Evolutionary conservation across 2,329 filamentous ascomycete species (phyloP).

Genomic region (Chaetomium olivaceum): DNA sequence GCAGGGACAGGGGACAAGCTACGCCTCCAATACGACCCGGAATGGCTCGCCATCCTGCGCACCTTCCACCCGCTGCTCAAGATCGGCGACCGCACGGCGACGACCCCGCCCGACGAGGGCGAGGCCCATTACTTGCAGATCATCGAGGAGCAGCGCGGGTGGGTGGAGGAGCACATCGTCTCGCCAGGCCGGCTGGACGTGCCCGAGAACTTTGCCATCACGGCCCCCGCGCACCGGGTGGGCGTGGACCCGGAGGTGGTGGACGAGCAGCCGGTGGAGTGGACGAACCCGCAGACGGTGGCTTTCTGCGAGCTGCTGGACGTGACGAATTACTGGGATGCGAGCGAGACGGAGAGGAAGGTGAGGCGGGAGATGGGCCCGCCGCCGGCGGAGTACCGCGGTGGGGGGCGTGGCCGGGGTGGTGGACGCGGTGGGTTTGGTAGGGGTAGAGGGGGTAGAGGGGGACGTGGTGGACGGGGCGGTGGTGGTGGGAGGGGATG

Average conservation of each 20-base stretch:
- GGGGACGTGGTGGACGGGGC: constrained; percentile 38
- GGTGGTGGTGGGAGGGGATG: constrained; percentile 31
- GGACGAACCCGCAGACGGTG: constrained; percentile 84
- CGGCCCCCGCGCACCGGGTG: constrained; percentile 69
- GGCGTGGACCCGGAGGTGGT: constrained; percentile 58
- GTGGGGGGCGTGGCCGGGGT: constrained; percentile 40
- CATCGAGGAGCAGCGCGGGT: constrained; percentile 70
- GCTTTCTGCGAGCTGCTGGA: constrained; percentile 76
- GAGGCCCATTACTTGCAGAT: constrained; percentile 68
- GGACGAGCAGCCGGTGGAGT: constrained; percentile 70
- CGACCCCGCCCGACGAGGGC: constrained; percentile 61
- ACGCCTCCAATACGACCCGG: constrained; percentile 77
- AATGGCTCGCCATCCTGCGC: constrained; percentile 93
- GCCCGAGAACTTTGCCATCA: constrained; percentile 75
- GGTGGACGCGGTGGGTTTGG: constrained; percentile 42
- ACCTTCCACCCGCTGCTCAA: constrained; percentile 68
- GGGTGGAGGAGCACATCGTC: constrained; percentile 79
- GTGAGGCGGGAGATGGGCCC: constrained; percentile 61
- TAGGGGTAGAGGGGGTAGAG: constrained; percentile 40
- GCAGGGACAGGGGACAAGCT: constrained; percentile 19
- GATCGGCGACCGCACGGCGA: constrained; percentile 60
- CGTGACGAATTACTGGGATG: constrained; percentile 74
- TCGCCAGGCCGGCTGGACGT: constrained; percentile 62
- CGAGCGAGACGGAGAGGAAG: constrained; percentile 68
- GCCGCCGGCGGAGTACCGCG: constrained; percentile 41